Percentiles rank a stretch among this genome's conserved stretches.
These are phyloP conservation scores for Stephania yunnanensis DNA, from an alignment of 164 flowering plant species.

Conservation along the genomic window DNA sequence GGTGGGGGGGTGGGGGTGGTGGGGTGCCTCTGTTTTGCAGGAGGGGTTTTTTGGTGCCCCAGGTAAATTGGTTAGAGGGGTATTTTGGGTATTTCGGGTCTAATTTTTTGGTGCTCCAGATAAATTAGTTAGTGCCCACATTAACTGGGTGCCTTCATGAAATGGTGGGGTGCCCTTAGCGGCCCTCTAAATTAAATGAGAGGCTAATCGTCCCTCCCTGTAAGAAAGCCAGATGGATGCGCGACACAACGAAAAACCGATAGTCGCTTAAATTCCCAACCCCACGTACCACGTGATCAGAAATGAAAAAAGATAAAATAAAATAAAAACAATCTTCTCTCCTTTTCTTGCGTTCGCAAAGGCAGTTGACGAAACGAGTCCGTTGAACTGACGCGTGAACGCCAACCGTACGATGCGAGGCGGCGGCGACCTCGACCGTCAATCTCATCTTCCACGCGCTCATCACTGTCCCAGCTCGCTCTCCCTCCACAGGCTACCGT, in stretches of 20 bases:
- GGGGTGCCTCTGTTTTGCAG: too few relatives aligned
- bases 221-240: not conserved
- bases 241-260: not conserved
- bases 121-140: too few relatives aligned
- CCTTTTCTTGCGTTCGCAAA: not conserved
- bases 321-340: not conserved
- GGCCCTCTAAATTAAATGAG: too few relatives aligned
- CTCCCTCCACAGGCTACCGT: not conserved
- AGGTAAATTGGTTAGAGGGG: too few relatives aligned
- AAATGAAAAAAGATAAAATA: not conserved
- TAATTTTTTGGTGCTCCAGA: too few relatives aligned
- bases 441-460: conserved; percentile 4
- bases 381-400: conserved; percentile 10
- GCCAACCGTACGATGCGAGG: conserved; percentile 14
- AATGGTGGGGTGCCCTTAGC: too few relatives aligned
- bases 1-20: too few relatives aligned
- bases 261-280: not conserved
- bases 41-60: too few relatives aligned
- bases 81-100: too few relatives aligned
- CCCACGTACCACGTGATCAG: not conserved
- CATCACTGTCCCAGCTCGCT: conserved; percentile 2
- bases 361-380: conserved; percentile 5
- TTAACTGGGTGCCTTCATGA: too few relatives aligned
- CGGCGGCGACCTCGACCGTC: conserved; percentile 7
- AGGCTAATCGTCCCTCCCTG: too few relatives aligned